phyloP scores from a whole-genome alignment of 805 yeast genomes.

The Geotrichum ghanense region DNA sequence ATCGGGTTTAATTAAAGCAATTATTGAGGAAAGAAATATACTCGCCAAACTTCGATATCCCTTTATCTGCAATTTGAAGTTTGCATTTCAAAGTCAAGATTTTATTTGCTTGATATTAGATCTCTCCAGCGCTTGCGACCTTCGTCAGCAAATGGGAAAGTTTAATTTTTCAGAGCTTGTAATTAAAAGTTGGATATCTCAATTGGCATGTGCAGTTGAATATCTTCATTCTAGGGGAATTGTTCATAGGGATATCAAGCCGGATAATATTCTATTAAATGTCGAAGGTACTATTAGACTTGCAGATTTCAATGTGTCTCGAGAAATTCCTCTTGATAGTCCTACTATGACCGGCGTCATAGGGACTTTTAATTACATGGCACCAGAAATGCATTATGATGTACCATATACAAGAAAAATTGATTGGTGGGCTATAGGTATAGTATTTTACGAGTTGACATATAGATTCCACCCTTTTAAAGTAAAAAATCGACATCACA shows the following conservation, averaged over 20 bases:
- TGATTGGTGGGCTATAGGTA: conserved; percentile 27
- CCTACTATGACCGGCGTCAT: conserved; percentile 13
- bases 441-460: conserved; percentile 22
- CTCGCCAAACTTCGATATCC: conserved; percentile 18
- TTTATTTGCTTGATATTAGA: conserved; percentile 19
- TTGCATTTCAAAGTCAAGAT: conserved; percentile 19
- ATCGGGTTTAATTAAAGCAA: conserved; percentile 10
- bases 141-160: conserved; percentile 18
- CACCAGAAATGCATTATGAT: conserved; percentile 20
- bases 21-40: conserved; percentile 18
- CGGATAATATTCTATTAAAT: conserved; percentile 76
- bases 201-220: conserved; percentile 20
- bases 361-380: conserved; percentile 20
- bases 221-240: conserved; percentile 48
- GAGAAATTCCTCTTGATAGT: conserved; percentile 4
- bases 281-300: conserved; percentile 53
- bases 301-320: conserved; percentile 40
- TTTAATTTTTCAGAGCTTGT: conserved; percentile 18
- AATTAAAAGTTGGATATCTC: conserved; percentile 18
- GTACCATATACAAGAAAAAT: conserved; percentile 17
- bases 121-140: conserved; percentile 22
- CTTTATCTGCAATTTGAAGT: conserved; percentile 19
- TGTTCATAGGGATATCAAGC: conserved; percentile 87
- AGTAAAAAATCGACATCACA: conserved; percentile 7
- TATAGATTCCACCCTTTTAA: conserved; percentile 20